A percentile compares a stretch with the other conserved stretches of the same genome.
These are phyloP conservation scores for Talaromyces verruculosus DNA, from an alignment of 2,329 filamentous ascomycete species.

Conservation along the genomic window DNA sequence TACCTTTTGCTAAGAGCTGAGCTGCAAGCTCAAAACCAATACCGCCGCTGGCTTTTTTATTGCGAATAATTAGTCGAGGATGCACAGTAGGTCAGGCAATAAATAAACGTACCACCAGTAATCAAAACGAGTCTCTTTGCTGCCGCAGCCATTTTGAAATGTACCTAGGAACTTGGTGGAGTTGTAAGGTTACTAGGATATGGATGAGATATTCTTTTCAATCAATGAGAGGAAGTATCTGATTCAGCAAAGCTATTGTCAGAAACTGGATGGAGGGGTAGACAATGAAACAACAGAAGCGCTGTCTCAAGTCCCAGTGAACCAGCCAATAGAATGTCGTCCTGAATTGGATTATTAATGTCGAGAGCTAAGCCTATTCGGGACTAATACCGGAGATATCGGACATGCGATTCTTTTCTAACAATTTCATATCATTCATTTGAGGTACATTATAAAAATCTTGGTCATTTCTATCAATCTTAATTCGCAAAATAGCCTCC, in stretches of 20 bases:
- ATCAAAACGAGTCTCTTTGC: conserved; percentile 11
- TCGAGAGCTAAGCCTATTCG: not conserved
- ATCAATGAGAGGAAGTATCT: not conserved
- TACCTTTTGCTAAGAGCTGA: conserved; percentile 30
- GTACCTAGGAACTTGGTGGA: not conserved
- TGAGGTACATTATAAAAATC: not conserved
- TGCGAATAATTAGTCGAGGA: not conserved
- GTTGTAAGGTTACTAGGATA: not conserved
- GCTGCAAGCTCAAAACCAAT: conserved; percentile 37
- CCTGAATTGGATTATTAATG: not conserved
- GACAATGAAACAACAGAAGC: not conserved
- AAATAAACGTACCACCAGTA: conserved; percentile 5
- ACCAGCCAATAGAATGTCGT: not conserved
- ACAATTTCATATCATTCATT: not conserved
- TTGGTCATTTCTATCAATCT: not conserved
- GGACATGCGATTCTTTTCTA: not conserved
- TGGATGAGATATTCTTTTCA: too few relatives aligned
- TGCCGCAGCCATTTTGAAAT: not conserved
- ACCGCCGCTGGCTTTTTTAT: conserved; percentile 9
- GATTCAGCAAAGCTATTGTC: not conserved
- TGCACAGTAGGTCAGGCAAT: not conserved
- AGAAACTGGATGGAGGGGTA: not conserved
- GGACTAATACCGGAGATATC: not conserved
- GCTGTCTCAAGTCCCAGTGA: not conserved
- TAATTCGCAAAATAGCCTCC: not conserved